phyloP scores from a whole-genome alignment of 345 rosid species.

The Diplotaxis tenuifolia region DNA sequence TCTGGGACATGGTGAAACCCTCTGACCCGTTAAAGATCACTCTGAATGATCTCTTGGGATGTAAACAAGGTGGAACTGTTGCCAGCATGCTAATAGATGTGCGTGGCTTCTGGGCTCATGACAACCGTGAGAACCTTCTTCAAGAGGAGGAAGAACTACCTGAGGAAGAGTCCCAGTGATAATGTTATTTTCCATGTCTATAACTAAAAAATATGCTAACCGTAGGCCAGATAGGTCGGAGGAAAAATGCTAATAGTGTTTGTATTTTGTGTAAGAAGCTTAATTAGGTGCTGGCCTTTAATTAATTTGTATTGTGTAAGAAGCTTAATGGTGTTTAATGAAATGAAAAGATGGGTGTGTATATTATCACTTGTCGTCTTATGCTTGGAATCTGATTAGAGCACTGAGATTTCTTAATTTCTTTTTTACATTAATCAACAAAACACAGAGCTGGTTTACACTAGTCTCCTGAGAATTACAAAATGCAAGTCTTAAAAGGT shows the following conservation, averaged over 20 bases:
- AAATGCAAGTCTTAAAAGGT: not conserved
- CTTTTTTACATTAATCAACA: slow-evolving; percentile 21
- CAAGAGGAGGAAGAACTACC: slow-evolving; percentile 99
- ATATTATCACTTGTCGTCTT: not conserved
- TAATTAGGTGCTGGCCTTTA: not conserved
- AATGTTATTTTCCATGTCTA: slow-evolving; percentile 10
- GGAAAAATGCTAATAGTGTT: slow-evolving; percentile 12
- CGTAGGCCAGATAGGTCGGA: not conserved
- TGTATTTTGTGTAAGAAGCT: slow-evolving; percentile 19
- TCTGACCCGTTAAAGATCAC: slow-evolving; percentile 72
- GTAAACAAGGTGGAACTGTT: slow-evolving; percentile 97
- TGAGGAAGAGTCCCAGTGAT: slow-evolving; percentile 46
- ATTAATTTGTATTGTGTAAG: not conserved
- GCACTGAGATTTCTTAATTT: not conserved
- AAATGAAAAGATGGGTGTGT: slow-evolving; percentile 16
- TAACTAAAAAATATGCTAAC: slow-evolving; percentile 5
- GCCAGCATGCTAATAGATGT: slow-evolving; percentile 98
- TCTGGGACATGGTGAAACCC: slow-evolving; percentile 99
- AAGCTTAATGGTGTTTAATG: not conserved
- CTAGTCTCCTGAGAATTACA: slow-evolving; percentile 1
- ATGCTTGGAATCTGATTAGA: slow-evolving; percentile 15
- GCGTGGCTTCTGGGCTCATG: slow-evolving; percentile 99
- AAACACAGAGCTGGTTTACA: not conserved
- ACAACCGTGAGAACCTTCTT: slow-evolving; percentile 95
- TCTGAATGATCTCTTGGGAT: slow-evolving; percentile 66